Evolutionary conservation across 768 basidiomycete species (phyloP).

Genomic region (Thelephora ganbajun): DNA sequence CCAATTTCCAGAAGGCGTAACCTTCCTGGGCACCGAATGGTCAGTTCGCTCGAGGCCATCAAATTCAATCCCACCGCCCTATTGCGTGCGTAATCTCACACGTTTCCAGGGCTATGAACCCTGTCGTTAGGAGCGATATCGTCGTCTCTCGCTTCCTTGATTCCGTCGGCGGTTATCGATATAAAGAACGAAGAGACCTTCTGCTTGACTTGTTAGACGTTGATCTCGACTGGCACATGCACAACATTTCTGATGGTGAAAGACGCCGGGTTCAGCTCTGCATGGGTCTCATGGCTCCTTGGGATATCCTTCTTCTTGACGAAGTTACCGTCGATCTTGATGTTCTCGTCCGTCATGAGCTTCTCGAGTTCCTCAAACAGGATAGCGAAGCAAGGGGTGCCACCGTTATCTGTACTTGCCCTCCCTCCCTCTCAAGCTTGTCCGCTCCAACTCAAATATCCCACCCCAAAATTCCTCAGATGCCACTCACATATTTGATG

Average conservation of each 20-base stretch:
- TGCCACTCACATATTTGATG: slow-evolving; percentile 96
- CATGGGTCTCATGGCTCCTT: slow-evolving; percentile 90
- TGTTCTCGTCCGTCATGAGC: slow-evolving; percentile 82
- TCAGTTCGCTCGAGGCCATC: slow-evolving; percentile 18
- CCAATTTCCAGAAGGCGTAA: slow-evolving; percentile 67
- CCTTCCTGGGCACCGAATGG: slow-evolving; percentile 94
- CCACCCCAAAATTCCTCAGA: slow-evolving; percentile 30
- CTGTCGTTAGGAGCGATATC: slow-evolving; percentile 89
- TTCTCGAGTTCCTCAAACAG: slow-evolving; percentile 75
- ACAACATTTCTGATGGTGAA: slow-evolving; percentile 92
- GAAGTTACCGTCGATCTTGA: slow-evolving; percentile 98
- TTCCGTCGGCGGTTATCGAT: slow-evolving; percentile 89
- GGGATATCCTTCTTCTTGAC: slow-evolving; percentile 87
- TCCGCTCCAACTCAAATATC: slow-evolving; percentile 3
- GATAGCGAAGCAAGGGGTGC: slow-evolving; percentile 73
- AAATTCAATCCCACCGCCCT: background rate
- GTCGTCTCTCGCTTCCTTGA: slow-evolving; percentile 90
- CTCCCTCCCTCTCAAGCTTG: background rate
- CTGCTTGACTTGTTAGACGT: slow-evolving; percentile 89
- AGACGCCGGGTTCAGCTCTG: slow-evolving; percentile 86
- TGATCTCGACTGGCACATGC: slow-evolving; percentile 95
- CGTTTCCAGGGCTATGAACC: slow-evolving; percentile 76
- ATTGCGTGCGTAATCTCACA: background rate
- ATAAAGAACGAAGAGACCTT: slow-evolving; percentile 76
- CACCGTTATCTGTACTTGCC: slow-evolving; percentile 68